phyloP scores from a whole-genome alignment of 1,284 basidiomycete genomes.

The Rhodotorula sp. region DNA sequence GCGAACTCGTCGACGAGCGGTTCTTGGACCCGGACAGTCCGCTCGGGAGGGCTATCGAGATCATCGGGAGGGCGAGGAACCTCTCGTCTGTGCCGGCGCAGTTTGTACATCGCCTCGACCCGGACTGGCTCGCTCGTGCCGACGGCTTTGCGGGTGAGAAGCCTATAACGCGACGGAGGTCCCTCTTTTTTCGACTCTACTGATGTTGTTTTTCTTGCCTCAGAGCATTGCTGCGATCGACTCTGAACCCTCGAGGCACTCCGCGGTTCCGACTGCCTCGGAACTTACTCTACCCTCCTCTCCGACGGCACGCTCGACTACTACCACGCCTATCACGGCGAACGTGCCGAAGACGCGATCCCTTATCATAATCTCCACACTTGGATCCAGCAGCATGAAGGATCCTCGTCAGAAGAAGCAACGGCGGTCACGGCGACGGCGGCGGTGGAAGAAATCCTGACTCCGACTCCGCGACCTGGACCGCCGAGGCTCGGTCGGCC shows the following conservation, averaged over 20 bases:
- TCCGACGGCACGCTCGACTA: not conserved
- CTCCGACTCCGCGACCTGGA: too few species aligned
- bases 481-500: too few species aligned
- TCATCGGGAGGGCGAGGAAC: not conserved
- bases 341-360: not conserved
- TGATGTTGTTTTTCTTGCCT: too few species aligned
- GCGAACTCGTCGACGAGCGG: conserved; percentile 5
- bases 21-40: conserved; percentile 8
- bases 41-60: not conserved
- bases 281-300: not conserved
- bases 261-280: not conserved
- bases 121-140: not conserved
- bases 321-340: not conserved
- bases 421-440: not conserved
- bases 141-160: conserved; percentile 3
- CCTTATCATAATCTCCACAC: not conserved
- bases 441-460: not conserved
- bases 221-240: not conserved
- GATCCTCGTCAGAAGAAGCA: not conserved
- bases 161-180: too few species aligned
- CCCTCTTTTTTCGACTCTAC: not conserved
- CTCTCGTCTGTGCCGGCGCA: not conserved
- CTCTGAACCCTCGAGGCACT: not conserved
- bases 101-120: not conserved
- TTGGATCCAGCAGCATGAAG: not conserved